phyloP scores from a whole-genome alignment of 2,329 filamentous ascomycete genomes.

The Leptodontidium sp. region DNA sequence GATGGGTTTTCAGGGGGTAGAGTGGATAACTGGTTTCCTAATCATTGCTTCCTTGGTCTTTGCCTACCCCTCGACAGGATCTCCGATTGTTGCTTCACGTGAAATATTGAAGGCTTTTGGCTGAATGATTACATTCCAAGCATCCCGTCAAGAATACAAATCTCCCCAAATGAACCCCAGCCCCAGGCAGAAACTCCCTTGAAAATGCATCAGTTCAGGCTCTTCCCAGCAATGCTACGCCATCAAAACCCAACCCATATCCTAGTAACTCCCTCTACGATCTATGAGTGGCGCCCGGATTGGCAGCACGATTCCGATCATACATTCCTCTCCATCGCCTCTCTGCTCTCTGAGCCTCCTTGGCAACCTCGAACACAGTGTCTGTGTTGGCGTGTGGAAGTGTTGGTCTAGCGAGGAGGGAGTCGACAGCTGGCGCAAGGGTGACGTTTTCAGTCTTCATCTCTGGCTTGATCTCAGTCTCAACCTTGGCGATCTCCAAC shows the following conservation, averaged over 20 bases:
- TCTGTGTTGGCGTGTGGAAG: constrained; percentile 16
- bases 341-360: neutral
- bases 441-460: neutral
- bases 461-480: neutral
- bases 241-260: neutral
- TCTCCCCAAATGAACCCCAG: neutral
- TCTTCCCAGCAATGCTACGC: neutral
- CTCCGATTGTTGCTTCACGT: too few relatives aligned
- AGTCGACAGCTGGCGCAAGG: neutral
- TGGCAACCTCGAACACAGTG: neutral
- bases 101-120: too few relatives aligned
- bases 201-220: neutral
- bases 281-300: neutral
- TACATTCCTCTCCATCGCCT: constrained; percentile 17
- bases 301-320: constrained; percentile 14
- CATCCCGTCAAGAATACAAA: neutral
- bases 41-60: too few relatives aligned
- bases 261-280: neutral
- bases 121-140: too few relatives aligned
- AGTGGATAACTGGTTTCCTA: too few relatives aligned
- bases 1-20: too few relatives aligned
- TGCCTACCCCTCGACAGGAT: too few relatives aligned
- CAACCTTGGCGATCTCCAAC: neutral
- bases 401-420: neutral
- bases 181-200: neutral